A percentile compares a stretch with the other conserved stretches of the same genome.
Conservation (phyloP, 768 basidiomycete species). For the Clitopilus hobsonii region DNA sequence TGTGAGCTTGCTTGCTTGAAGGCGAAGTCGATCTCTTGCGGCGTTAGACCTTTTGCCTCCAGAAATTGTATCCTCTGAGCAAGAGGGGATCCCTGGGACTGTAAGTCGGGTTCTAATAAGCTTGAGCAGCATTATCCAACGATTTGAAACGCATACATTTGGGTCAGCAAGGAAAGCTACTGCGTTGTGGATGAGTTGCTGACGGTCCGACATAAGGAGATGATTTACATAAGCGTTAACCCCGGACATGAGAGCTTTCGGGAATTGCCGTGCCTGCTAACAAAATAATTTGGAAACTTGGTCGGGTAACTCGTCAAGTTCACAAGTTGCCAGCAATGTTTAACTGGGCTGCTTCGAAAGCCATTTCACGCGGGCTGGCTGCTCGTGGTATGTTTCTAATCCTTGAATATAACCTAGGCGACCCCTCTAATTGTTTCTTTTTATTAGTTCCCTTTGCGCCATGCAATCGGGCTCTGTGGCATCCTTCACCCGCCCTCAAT, state of each 20-base stretch:
- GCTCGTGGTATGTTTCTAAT: constrained; percentile 34
- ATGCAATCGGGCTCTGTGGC: constrained; percentile 30
- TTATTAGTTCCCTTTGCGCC: constrained; percentile 21
- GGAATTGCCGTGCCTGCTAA: constrained; percentile 15
- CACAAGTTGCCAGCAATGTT: constrained; percentile 30
- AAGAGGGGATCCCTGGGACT: constrained; percentile 77
- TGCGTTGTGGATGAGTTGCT: constrained; percentile 76
- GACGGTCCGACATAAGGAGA: constrained; percentile 46
- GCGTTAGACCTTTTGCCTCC: constrained; percentile 88
- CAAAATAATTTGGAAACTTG: constrained; percentile 13
- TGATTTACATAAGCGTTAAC: constrained; percentile 13
- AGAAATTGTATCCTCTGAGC: constrained; percentile 89
- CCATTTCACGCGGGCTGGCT: constrained; percentile 42
- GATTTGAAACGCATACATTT: constrained; percentile 41
- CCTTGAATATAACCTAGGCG: not conserved
- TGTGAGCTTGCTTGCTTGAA: constrained; percentile 49
- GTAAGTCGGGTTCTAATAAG: not conserved
- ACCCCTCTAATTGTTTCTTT: constrained; percentile 1
- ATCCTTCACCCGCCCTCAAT: constrained; percentile 16
- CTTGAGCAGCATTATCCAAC: constrained; percentile 3
- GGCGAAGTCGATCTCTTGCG: constrained; percentile 81
- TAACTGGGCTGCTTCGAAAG: constrained; percentile 46
- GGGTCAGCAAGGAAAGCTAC: constrained; percentile 83
- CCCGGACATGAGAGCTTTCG: constrained; percentile 14
- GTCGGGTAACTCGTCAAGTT: not conserved